These are phyloP conservation scores for Zelonia costaricensis DNA, from an alignment of 208 protist genomes.

Conservation along the genomic window DNA sequence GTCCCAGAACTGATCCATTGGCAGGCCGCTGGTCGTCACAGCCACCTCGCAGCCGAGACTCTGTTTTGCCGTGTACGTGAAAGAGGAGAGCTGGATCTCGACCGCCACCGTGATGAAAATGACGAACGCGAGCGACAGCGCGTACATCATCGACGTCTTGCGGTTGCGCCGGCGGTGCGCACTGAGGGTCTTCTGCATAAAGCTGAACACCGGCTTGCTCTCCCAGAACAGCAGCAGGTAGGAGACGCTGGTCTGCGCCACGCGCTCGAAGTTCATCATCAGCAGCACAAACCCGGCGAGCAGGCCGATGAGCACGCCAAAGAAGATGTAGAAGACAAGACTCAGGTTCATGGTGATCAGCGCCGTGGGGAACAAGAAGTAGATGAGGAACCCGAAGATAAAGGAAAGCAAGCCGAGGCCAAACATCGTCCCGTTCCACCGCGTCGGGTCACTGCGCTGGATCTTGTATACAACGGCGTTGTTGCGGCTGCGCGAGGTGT, in stretches of 20 bases:
- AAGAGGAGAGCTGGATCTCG: slow-evolving; percentile 69
- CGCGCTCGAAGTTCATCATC: slow-evolving; percentile 89
- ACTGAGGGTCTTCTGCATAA: slow-evolving; percentile 92
- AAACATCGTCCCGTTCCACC: slow-evolving; percentile 42
- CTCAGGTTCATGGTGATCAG: slow-evolving; percentile 85
- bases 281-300: slow-evolving; percentile 90
- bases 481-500: slow-evolving; percentile 62
- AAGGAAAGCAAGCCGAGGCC: slow-evolving; percentile 56
- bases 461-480: slow-evolving; percentile 76
- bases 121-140: slow-evolving; percentile 92
- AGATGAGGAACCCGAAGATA: slow-evolving; percentile 85
- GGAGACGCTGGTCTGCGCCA: slow-evolving; percentile 49
- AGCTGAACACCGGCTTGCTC: slow-evolving; percentile 46
- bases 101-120: slow-evolving; percentile 93
- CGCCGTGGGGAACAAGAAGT: slow-evolving; percentile 93
- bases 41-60: slow-evolving; percentile 37
- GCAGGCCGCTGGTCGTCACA: slow-evolving; percentile 1
- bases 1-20: slow-evolving; percentile 10
- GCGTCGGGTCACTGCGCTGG: slow-evolving; percentile 26
- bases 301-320: slow-evolving; percentile 90
- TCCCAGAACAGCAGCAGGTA: slow-evolving; percentile 92
- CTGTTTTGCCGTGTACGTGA: slow-evolving; percentile 28
- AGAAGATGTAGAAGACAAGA: slow-evolving; percentile 95
- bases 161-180: slow-evolving; percentile 92
- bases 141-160: slow-evolving; percentile 96